Evolutionary conservation across 371 early-diverging fungal genomes (phyloP), one percentile per base, ranked within the genome.

Genomic region (Mucor racemosus): DNA sequence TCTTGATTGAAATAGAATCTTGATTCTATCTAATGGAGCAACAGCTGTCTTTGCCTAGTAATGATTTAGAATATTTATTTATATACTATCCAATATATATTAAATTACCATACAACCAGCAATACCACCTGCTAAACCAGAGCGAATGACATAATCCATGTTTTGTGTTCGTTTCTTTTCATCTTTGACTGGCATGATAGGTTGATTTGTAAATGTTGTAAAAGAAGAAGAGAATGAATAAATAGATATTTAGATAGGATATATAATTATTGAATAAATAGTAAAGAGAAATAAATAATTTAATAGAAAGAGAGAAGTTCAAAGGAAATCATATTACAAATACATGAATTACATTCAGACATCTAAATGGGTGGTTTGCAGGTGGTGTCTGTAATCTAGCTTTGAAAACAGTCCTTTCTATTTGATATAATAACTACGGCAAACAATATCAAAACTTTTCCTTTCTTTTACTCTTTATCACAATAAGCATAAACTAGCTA

Each of bases 1-100:
- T 73, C 87, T 89, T 21, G 97, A 89, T 80, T 99, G 99, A 73
- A 99, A 99, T 40, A 98, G 82, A 33, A 99, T 99, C 85, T 99
- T 99, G 60, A 99, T 97, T 66, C 99, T 88, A 76, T 99, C 99
- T 68, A 99, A 75, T 7, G 99, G 99, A 11, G 98, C 99, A 60
- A 97, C 91, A 0, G 86, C 86, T 3, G 97, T 94, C 71, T 99
- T 97, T n/a, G 97, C 97, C 87, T 86, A 39, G n/a, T 7, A 26
- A 59, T 26, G 26, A 3, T 26, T 26, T 26, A 26, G 26, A 1
- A 26, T 26, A 3, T 26, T 26, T 26, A 26, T 42, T 42, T 14
- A 42, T n/a, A 15, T 15, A 14, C 9, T 15, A 42, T 14, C n/a
- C 2, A 17, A 7, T 3, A 26, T 50, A 21, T 0, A 38, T 8